Percentiles rank a stretch among this genome's conserved stretches.
Conservation (phyloP, 2,329 filamentous ascomycete genomes). For the Penicillium sp. region DNA sequence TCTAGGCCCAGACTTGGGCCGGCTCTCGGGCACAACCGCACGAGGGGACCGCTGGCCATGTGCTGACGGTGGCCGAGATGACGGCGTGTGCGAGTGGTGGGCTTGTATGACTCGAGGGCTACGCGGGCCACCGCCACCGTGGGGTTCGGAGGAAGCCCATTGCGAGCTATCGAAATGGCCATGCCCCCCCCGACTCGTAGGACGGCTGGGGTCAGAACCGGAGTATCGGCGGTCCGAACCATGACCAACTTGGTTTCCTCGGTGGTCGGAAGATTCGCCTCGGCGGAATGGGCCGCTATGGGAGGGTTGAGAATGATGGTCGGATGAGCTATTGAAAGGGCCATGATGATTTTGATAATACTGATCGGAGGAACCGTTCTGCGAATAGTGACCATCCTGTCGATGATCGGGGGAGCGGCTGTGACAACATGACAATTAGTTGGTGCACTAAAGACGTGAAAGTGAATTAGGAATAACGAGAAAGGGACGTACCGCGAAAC, state of each 20-base stretch:
- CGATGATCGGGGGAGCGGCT: slow-evolving; percentile 65
- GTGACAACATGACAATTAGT: slow-evolving; percentile 30
- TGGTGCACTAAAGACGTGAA: neutral
- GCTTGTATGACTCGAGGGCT: slow-evolving; percentile 43
- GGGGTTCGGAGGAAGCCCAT: slow-evolving; percentile 65
- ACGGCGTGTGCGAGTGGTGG: slow-evolving; percentile 37
- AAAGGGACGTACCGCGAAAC: slow-evolving; percentile 48
- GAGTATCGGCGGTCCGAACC: slow-evolving; percentile 49
- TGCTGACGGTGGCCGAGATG: slow-evolving; percentile 31
- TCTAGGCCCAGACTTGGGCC: slow-evolving; percentile 62
- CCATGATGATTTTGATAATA: slow-evolving; percentile 55
- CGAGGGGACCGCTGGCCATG: slow-evolving; percentile 37
- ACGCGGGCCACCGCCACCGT: slow-evolving; percentile 52
- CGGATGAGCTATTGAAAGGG: slow-evolving; percentile 58
- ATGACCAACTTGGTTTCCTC: slow-evolving; percentile 60
- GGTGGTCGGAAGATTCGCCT: slow-evolving; percentile 58
- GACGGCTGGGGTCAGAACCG: slow-evolving; percentile 45
- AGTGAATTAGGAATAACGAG: neutral
- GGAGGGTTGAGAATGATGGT: slow-evolving; percentile 45
- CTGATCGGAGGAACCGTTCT: slow-evolving; percentile 55
- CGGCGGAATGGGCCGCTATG: slow-evolving; percentile 52
- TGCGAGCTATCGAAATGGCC: slow-evolving; percentile 68
- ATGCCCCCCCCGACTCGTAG: slow-evolving; percentile 54
- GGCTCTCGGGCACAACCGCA: slow-evolving; percentile 60
- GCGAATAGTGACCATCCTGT: slow-evolving; percentile 55